Base-by-base conservation (phyloP, 2,329 filamentous ascomycete genomes). In the Calonectria henricotiae region DNA sequence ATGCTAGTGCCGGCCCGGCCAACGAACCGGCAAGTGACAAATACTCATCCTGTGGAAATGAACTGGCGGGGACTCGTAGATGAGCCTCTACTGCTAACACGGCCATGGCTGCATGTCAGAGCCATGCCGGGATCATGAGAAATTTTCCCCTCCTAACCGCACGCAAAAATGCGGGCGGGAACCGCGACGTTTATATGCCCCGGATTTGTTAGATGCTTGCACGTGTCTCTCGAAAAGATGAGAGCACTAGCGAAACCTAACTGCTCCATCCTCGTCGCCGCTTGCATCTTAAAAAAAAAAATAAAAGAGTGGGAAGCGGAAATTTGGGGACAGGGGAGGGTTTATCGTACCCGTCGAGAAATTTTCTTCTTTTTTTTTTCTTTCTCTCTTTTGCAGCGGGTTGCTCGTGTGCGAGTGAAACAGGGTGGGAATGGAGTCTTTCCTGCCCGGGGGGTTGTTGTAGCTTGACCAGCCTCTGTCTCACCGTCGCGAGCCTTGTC, bases 151-250 rank as follows among this genome's bases (percentile, higher is more conserved):
- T 13, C 17, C 41, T 55, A 55, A 55, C 51, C 37, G 51, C 51
- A 37, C 51, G 51, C 51, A 32, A 35, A 37, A 55, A 55, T 20
- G 51, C 30, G 51, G 51, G 51, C 51, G 51, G 51, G 51, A 55
- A 37, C 32, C n/a, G 30, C 30, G 35, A 9, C 51, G 12, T 20
- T 55, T 55, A 55, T 55, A 55, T 55, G 51, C 51, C 51, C 51
- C 51, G 37, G 51, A 20, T 55, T 55, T 55, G 51, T 55, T 55
- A 55, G 30, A 23, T n/a, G 30, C 5, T 30, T 37, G 30, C 51
- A 55, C 51, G 51, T 55, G 51, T 55, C n/a, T 55, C 30, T 55
- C 51, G 30, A 37, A 20, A 35, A 32, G 30, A 55, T 37, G 51
- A 55, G 51, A 17, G 32, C 51, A 37, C 51, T 55, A 55, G 23